Percentiles rank a stretch among this genome's conserved stretches.
Evolutionary conservation across 2,329 filamentous ascomycete genomes (phyloP).

Genomic region (Drechslerella stenobrocha): DNA sequence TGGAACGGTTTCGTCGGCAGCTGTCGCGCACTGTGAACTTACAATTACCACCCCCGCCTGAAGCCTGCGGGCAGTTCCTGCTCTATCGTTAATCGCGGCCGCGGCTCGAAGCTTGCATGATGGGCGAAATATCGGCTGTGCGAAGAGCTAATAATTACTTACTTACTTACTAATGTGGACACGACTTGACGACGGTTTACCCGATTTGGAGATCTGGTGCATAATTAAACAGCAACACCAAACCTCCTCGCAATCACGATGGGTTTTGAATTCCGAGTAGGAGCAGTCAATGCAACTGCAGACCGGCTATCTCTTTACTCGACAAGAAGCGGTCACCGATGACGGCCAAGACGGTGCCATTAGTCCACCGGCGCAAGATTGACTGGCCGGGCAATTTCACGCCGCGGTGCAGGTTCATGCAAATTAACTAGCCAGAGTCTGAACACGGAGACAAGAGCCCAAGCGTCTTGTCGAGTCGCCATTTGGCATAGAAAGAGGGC

Average conservation of each 20-base stretch:
- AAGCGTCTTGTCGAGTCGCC: background rate
- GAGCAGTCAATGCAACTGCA: too few relatives aligned
- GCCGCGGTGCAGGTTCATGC: background rate
- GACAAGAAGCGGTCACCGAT: background rate
- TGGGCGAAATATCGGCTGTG: too few relatives aligned
- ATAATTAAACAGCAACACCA: conserved; percentile 6
- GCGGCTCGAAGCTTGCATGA: background rate
- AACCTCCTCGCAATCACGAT: background rate
- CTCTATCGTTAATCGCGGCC: background rate
- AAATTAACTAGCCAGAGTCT: background rate
- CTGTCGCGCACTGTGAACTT: background rate
- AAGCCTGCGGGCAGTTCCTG: too few relatives aligned
- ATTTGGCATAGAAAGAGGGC: background rate
- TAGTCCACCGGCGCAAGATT: background rate
- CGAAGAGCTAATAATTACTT: too few relatives aligned
- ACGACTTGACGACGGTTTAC: background rate
- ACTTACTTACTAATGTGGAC: background rate
- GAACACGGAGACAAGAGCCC: background rate
- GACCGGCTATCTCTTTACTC: too few relatives aligned
- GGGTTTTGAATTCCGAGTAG: background rate
- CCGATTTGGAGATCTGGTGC: background rate
- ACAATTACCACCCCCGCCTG: too few relatives aligned
- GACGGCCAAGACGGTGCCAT: background rate
- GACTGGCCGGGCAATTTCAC: conserved; percentile 1
- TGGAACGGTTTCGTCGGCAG: background rate